Percentiles rank a stretch among this genome's conserved stretches.
These are phyloP conservation scores for Monosporascus sp. DNA, from an alignment of 2,329 filamentous ascomycete genomes.

Conservation along the genomic window DNA sequence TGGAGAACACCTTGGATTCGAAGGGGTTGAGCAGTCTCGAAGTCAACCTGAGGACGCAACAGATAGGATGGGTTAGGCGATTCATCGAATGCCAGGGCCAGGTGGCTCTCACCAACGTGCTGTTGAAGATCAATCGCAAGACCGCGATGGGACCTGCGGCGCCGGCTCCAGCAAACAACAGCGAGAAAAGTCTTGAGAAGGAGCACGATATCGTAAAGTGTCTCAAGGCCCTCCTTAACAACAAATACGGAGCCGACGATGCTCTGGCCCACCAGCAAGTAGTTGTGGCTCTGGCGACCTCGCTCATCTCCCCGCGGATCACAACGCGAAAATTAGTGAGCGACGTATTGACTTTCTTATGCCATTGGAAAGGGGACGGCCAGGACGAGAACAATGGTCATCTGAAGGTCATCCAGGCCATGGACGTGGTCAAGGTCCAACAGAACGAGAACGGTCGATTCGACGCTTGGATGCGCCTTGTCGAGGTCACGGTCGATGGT, in stretches of 20 bases:
- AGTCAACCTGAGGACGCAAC: conserved; percentile 91
- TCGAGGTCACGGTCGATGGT: conserved; percentile 94
- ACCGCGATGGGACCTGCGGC: conserved; percentile 68
- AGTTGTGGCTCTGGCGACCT: conserved; percentile 79
- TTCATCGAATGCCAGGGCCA: conserved; percentile 98
- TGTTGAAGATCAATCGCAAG: conserved; percentile 89
- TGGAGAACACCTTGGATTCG: conserved; percentile 89
- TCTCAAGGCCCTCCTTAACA: conserved; percentile 96
- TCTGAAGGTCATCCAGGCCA: conserved; percentile 84
- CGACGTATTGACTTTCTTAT: conserved; percentile 93
- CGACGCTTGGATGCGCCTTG: conserved; percentile 97
- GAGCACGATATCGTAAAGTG: conserved; percentile 99
- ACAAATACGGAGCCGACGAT: conserved; percentile 97
- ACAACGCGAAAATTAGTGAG: conserved; percentile 93
- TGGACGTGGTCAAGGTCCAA: conserved; percentile 85
- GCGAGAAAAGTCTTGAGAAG: conserved; percentile 78
- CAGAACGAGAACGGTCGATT: conserved; percentile 92
- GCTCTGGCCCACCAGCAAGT: conserved; percentile 86
- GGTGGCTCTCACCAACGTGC: conserved; percentile 88
- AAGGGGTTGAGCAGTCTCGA: conserved; percentile 91
- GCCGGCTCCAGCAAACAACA: conserved; percentile 49
- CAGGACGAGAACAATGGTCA: conserved; percentile 80
- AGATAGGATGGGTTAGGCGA: conserved; percentile 93
- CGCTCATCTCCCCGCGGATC: conserved; percentile 80
- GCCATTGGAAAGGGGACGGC: conserved; percentile 58